These are phyloP conservation scores for Moringa oleifera DNA, from an alignment of 345 rosid genomes.

Conservation along the genomic window DNA sequence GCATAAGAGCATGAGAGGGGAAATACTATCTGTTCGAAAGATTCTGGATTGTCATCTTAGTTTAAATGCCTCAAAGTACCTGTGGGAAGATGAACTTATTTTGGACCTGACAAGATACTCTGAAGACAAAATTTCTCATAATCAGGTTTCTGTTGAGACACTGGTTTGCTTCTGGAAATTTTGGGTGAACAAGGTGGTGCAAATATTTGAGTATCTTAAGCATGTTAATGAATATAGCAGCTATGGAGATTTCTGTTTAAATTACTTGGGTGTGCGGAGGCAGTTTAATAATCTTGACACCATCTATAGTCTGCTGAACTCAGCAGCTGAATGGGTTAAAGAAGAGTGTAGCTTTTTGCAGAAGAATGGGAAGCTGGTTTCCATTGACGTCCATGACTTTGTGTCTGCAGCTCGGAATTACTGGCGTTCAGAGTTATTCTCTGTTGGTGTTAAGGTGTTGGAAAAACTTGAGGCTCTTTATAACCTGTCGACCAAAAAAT, in stretches of 20 bases:
- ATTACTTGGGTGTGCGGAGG: conserved; percentile 41
- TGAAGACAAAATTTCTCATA: conserved; percentile 4
- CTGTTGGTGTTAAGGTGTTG: conserved; percentile 35
- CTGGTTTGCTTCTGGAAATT: conserved; percentile 42
- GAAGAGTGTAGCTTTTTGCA: conserved; percentile 2
- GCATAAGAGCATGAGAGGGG: conserved; percentile 26
- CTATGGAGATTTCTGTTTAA: conserved; percentile 35
- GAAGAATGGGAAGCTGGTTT: conserved; percentile 13
- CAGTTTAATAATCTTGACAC: conserved; percentile 5
- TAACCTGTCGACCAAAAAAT: conserved; percentile 4
- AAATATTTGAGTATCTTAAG: conserved; percentile 19
- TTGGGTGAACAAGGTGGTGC: conserved; percentile 30
- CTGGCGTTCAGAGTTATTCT: conserved; percentile 33
- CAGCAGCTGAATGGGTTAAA: conserved; percentile 33
- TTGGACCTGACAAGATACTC: conserved; percentile 15
- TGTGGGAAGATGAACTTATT: conserved; percentile 23
- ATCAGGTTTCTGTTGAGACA: conserved; percentile 26
- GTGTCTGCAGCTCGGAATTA: conserved; percentile 25
- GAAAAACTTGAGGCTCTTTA: conserved; percentile 22
- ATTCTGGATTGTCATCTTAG: conserved; percentile 34
- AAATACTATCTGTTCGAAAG: conserved; percentile 30
- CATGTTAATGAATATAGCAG: conserved; percentile 2
- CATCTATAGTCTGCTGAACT: conserved; percentile 27
- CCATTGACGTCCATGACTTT: conserved; percentile 23
- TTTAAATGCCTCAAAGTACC: conserved; percentile 15